Evolutionary conservation across 1,139 yeast genomes (phyloP), one percentile per base, ranked within the genome.

Genomic region (Kluyveromyces sp.): DNA sequence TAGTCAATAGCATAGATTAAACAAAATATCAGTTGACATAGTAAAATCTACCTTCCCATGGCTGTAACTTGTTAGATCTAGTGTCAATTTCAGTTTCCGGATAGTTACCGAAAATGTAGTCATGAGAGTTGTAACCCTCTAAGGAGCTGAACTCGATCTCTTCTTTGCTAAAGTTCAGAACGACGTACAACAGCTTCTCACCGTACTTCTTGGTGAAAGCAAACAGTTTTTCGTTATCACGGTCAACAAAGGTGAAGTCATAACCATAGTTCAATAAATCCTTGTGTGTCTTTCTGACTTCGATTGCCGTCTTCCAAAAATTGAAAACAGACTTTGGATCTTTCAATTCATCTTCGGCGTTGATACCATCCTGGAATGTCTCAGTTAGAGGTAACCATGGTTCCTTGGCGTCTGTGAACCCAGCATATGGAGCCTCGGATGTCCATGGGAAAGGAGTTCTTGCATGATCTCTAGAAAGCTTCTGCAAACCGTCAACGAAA

Each of bases 381-480:
- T 73, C 77, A 52, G 74, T 73, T 48, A 74, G 72, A 48, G 70
- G 64, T 60, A 72, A 75, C 83, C 83, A 78, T 22, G 83, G 80
- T 33, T 7, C 36, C 48, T 61, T 61, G 26, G 64, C 73, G 2
- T 68, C 60, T 12, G 78, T 60, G 58, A 77, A 77, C 0, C 83
- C 82, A 30, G 67, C 78, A 49, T 68, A 54, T 11, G 56, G 64
- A 2, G 67, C 55, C 39, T 57, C 56, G 19, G 32, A 22, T 48
- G 70, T 72, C 83, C 83, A 77, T 56, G 75, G 82, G 50, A 77
- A 74, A 28, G 83, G 83, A 6, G 79, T 68, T 57, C 83, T 68
- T 6, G 80, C 73, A 52, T 78, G 69, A 55, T 77, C 81, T 57
- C 81, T 67, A 12, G 9, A 74, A 16, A 70, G 47, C 42, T 70